These are phyloP conservation scores for Umbelopsis vinacea DNA, from an alignment of 192 early-diverging fungal genomes.

Conservation along the genomic window DNA sequence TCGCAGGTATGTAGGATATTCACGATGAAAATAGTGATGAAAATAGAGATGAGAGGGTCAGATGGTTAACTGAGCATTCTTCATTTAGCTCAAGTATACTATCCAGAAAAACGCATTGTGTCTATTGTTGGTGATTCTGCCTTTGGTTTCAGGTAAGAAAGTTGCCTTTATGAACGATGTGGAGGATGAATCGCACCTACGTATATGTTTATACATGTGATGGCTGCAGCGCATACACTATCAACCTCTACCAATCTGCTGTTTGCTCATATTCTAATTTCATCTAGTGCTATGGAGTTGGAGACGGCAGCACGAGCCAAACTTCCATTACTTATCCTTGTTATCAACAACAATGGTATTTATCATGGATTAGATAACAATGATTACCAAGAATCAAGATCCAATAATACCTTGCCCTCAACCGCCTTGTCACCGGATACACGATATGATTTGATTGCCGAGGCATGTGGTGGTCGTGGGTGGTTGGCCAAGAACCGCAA, in stretches of 20 bases:
- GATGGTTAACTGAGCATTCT: background rate
- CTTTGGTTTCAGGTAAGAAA: conserved; percentile 68
- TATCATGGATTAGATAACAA: conserved; percentile 65
- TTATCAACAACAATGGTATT: conserved; percentile 82
- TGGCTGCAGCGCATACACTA: background rate
- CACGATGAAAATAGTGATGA: too few relatives aligned
- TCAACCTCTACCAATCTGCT: background rate
- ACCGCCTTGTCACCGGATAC: conserved; percentile 68
- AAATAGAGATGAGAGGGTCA: too few relatives aligned
- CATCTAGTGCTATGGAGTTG: conserved; percentile 68
- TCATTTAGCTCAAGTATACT: conserved; percentile 55
- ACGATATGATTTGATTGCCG: conserved; percentile 69
- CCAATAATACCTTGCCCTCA: conserved; percentile 52
- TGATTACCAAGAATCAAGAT: conserved; percentile 49
- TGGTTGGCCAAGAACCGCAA: conserved; percentile 59
- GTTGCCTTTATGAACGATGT: too few relatives aligned
- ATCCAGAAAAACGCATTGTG: conserved; percentile 59
- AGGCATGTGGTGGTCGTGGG: conserved; percentile 68
- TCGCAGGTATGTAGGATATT: conserved; percentile 47
- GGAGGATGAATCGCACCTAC: too few relatives aligned
- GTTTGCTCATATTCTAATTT: background rate
- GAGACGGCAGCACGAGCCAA: conserved; percentile 69
- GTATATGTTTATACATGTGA: background rate
- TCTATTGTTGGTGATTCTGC: conserved; percentile 78
- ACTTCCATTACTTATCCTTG: conserved; percentile 70